phyloP scores from a whole-genome alignment of 805 yeast genomes.

The Zygosaccharomyces gambellarensis region DNA sequence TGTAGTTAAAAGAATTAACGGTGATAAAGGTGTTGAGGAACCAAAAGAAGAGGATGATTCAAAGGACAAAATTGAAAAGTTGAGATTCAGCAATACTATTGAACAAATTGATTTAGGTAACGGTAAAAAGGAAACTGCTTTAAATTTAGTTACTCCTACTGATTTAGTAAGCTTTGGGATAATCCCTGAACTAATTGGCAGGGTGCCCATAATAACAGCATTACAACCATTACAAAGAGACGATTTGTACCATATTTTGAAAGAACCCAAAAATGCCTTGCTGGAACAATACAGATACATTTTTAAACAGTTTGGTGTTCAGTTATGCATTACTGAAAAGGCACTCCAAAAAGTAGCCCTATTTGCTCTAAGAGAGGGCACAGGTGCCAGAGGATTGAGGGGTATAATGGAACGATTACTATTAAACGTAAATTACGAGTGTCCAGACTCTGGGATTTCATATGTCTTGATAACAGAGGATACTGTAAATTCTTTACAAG shows the following conservation, averaged over 20 bases:
- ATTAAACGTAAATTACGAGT: constrained; percentile 50
- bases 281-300: constrained; percentile 50
- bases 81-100: constrained; percentile 28
- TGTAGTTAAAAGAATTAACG: constrained; percentile 38
- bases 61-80: constrained; percentile 9
- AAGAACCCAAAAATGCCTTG: constrained; percentile 53
- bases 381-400: constrained; percentile 59
- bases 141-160: constrained; percentile 45
- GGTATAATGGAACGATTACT: constrained; percentile 50
- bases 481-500: constrained; percentile 39
- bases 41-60: constrained; percentile 5
- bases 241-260: constrained; percentile 46
- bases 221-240: constrained; percentile 42
- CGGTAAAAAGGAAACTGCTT: constrained; percentile 39
- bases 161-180: constrained; percentile 50
- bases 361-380: constrained; percentile 47
- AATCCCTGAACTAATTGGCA: constrained; percentile 56
- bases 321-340: constrained; percentile 43
- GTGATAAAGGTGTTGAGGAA: constrained; percentile 21
- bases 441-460: constrained; percentile 52
- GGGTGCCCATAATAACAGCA: constrained; percentile 52
- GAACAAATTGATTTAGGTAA: constrained; percentile 36
- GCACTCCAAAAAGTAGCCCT: constrained; percentile 48
- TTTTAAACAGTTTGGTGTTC: constrained; percentile 49
- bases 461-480: constrained; percentile 46